Conservation (phyloP, 148 eudicot genomes). For the Gaultheria prostrata region DNA sequence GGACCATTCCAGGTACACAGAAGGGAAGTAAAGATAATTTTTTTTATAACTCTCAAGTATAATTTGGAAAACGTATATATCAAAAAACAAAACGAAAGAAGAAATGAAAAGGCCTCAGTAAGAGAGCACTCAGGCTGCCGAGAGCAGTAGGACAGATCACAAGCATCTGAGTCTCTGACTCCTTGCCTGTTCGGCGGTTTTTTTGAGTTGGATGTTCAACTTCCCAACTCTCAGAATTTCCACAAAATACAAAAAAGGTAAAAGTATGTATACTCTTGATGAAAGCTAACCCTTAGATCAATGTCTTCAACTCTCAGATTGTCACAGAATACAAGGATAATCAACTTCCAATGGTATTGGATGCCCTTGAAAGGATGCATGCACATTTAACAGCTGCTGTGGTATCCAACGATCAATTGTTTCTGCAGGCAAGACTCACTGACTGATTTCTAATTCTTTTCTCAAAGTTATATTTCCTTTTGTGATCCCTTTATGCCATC, state of each 20-base stretch:
- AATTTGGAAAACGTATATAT: not conserved
- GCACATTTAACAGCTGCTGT: conserved; percentile 98
- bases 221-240: not conserved
- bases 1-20: conserved; percentile 55
- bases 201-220: too few species aligned
- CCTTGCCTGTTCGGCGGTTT: not conserved
- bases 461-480: not conserved
- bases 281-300: not conserved
- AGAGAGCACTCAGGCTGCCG: not conserved
- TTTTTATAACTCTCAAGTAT: not conserved
- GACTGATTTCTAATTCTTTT: not conserved
- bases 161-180: not conserved
- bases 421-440: conserved; percentile 59
- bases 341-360: conserved; percentile 76
- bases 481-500: not conserved
- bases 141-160: not conserved
- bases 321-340: conserved; percentile 78
- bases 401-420: conserved; percentile 74
- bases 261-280: not conserved
- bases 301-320: conserved; percentile 38
- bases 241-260: not conserved
- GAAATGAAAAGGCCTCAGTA: not conserved
- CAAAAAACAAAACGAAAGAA: too few species aligned
- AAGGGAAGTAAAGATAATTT: not conserved
- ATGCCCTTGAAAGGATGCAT: conserved; percentile 89